These are phyloP conservation scores for Musa schizocarpa DNA, from an alignment of 176 grass and related monocot species.

Conservation along the genomic window DNA sequence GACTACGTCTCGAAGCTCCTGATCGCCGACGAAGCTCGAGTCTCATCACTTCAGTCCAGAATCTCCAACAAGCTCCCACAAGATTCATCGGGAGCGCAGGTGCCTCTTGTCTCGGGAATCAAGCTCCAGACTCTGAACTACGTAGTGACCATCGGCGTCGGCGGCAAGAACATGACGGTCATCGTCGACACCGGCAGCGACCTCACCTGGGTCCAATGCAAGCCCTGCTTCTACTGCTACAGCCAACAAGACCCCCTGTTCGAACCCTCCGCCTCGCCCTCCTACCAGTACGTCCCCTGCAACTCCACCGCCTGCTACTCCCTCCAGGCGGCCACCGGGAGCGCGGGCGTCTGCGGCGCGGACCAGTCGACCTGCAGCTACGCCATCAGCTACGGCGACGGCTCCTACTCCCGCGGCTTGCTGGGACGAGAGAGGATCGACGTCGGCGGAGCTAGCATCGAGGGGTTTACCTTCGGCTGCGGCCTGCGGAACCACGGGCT, in stretches of 20 bases:
- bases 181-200: constrained; percentile 94
- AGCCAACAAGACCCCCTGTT: constrained; percentile 65
- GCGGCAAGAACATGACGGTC: constrained; percentile 47
- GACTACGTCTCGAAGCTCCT: constrained; percentile 38
- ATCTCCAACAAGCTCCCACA: neutral
- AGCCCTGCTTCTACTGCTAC: constrained; percentile 72
- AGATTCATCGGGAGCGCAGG: constrained; percentile 18
- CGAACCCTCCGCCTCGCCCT: constrained; percentile 55
- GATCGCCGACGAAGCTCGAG: constrained; percentile 47
- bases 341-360: constrained; percentile 37
- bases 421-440: constrained; percentile 57
- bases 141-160: constrained; percentile 55
- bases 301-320: constrained; percentile 65
- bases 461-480: constrained; percentile 72
- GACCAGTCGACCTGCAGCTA: constrained; percentile 47
- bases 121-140: constrained; percentile 87
- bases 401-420: constrained; percentile 75
- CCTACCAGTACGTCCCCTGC: constrained; percentile 60
- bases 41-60: constrained; percentile 34
- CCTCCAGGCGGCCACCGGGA: constrained; percentile 61
- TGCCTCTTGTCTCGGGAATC: constrained; percentile 63
- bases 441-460: constrained; percentile 43
- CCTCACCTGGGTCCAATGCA: constrained; percentile 97
- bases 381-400: constrained; percentile 68
- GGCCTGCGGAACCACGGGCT: constrained; percentile 65